A percentile compares a stretch with the other conserved stretches of the same genome.
These are phyloP conservation scores for Phytophthora quininea DNA, from an alignment of 352 stramenopile species.

Conservation along the genomic window DNA sequence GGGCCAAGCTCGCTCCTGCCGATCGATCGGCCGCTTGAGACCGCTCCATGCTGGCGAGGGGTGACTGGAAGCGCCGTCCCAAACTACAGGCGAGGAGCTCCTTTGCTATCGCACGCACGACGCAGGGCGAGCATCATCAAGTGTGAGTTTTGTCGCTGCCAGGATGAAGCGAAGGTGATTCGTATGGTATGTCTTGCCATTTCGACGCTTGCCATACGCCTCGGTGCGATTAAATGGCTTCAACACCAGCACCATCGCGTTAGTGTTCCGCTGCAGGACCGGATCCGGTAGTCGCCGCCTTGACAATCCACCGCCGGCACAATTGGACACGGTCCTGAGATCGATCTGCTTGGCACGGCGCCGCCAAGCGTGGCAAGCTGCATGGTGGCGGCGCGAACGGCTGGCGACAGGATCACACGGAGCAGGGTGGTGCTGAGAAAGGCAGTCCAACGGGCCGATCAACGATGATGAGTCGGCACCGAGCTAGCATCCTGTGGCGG, in stretches of 20 bases:
- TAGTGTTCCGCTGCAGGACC: too few species aligned
- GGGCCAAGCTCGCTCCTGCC: background rate
- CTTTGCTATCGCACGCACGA: background rate
- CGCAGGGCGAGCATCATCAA: background rate
- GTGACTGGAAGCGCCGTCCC: background rate
- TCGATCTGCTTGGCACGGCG: conserved; percentile 20
- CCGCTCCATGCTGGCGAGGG: background rate
- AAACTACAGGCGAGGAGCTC: background rate
- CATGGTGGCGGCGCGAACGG: conserved; percentile 1
- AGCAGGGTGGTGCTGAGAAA: conserved; percentile 24
- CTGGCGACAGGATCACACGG: conserved; percentile 34
- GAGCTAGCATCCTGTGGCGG: background rate
- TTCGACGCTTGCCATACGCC: background rate
- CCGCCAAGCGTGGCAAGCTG: background rate
- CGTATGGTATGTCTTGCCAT: background rate
- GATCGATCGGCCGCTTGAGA: background rate
- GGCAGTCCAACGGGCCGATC: conserved; percentile 31
- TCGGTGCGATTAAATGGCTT: conserved; percentile 5
- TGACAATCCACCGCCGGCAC: conserved; percentile 26
- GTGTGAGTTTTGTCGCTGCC: background rate
- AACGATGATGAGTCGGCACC: conserved; percentile 12
- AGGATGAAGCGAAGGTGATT: too few species aligned
- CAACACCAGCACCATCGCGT: background rate
- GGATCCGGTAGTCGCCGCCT: conserved; percentile 6
- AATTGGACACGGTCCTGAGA: conserved; percentile 31